These are phyloP conservation scores for Trichoderma oligosporum DNA, from an alignment of 2,329 filamentous ascomycete genomes.

Conservation along the genomic window DNA sequence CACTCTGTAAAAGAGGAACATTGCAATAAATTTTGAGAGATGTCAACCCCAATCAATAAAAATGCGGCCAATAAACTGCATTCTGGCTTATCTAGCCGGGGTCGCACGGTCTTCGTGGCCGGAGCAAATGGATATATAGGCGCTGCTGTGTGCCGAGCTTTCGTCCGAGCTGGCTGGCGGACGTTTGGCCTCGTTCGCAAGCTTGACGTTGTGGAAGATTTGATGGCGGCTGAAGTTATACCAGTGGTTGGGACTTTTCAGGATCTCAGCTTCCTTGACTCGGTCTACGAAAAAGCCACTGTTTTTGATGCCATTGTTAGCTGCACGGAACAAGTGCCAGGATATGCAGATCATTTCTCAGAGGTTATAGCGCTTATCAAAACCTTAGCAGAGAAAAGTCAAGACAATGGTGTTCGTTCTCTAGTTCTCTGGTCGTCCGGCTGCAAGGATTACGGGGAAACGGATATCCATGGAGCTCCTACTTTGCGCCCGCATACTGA, in stretches of 20 bases:
- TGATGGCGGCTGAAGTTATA: conserved; percentile 37
- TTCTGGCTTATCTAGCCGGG: neutral
- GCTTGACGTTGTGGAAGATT: conserved; percentile 26
- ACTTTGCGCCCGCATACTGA: conserved; percentile 42
- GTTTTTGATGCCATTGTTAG: conserved; percentile 23
- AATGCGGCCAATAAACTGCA: neutral
- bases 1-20: no score
- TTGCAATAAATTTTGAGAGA: no score
- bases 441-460: conserved; percentile 48
- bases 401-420: conserved; percentile 28
- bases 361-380: conserved; percentile 36
- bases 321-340: conserved; percentile 39
- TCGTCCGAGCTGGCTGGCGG: conserved; percentile 42
- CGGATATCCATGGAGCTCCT: conserved; percentile 33
- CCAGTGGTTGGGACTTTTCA: conserved; percentile 36
- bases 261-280: neutral
- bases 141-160: conserved; percentile 42
- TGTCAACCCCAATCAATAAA: no score
- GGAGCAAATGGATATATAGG: conserved; percentile 50
- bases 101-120: conserved; percentile 40
- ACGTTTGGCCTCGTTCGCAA: conserved; percentile 44
- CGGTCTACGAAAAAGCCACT: neutral
- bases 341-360: conserved; percentile 40
- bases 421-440: conserved; percentile 46
- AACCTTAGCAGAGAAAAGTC: conserved; percentile 27